Evolutionary conservation across 2,329 filamentous ascomycete species (phyloP).

Genomic region (Acrodontium crateriforme): DNA sequence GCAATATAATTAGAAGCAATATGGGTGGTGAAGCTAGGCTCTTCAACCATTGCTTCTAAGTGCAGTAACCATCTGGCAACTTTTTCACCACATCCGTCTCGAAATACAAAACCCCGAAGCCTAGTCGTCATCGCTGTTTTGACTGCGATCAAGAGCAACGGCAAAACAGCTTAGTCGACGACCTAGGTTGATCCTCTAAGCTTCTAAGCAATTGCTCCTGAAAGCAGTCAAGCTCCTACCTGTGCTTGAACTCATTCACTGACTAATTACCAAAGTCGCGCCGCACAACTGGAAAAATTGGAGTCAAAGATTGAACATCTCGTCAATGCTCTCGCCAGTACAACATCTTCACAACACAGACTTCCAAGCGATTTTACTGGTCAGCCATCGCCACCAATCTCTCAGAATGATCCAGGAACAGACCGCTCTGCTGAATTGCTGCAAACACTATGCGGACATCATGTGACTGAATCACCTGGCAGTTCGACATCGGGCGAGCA

Average conservation of each 20-base stretch:
- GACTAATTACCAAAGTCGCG: slow-evolving; percentile 11
- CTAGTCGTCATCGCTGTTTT: too few relatives aligned
- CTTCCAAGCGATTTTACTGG: slow-evolving; percentile 5
- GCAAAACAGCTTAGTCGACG: too few relatives aligned
- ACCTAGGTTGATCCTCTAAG: too few relatives aligned
- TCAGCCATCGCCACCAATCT: slow-evolving; percentile 12
- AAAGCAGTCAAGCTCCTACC: not conserved
- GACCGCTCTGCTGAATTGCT: slow-evolving; percentile 1
- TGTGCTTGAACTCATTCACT: slow-evolving; percentile 2
- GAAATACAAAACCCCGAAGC: too few relatives aligned
- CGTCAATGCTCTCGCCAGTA: slow-evolving; percentile 16
- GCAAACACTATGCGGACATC: slow-evolving; percentile 1
- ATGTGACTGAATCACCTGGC: not conserved
- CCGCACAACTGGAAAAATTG: slow-evolving; percentile 21
- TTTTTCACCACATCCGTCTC: too few relatives aligned
- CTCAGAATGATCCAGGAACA: slow-evolving; percentile 1
- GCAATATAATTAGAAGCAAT: too few relatives aligned
- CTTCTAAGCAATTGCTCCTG: not conserved
- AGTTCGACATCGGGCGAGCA: too few relatives aligned
- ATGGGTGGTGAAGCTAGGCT: too few relatives aligned
- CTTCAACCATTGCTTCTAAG: too few relatives aligned
- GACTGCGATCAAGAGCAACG: too few relatives aligned
- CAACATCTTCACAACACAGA: slow-evolving; percentile 4
- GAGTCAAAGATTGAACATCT: slow-evolving; percentile 22
- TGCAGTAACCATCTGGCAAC: too few relatives aligned